A percentile compares a stretch with the other conserved stretches of the same genome.
phyloP scores from a whole-genome alignment of 306 rosid genomes.

The Betula pendula region DNA sequence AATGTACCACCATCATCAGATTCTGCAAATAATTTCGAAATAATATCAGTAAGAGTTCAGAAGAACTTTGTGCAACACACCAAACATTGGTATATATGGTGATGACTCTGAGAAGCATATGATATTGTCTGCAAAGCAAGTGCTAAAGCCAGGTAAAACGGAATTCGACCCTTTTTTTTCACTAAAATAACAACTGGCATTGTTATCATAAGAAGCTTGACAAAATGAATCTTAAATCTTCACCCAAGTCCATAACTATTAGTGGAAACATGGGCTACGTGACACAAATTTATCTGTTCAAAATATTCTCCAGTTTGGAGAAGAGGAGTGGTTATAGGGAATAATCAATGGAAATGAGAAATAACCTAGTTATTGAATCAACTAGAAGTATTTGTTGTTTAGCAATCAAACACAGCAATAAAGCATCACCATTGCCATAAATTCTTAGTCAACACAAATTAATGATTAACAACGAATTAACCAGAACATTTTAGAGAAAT shows the following conservation, averaged over 20 bases:
- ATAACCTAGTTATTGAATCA: slow-evolving; percentile 5
- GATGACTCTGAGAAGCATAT: not conserved
- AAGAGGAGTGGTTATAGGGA: not conserved
- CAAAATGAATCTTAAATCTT: not conserved
- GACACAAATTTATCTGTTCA: not conserved
- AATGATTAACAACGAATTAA: not conserved
- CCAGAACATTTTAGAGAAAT: not conserved
- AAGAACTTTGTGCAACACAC: slow-evolving; percentile 7
- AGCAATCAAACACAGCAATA: not conserved
- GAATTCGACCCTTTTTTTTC: not conserved
- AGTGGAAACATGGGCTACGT: not conserved
- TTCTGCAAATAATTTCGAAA: slow-evolving; percentile 50
- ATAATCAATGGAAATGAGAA: not conserved
- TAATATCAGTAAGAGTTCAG: slow-evolving; percentile 20
- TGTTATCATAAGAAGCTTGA: slow-evolving; percentile 1
- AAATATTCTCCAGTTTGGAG: not conserved
- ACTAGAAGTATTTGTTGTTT: not conserved
- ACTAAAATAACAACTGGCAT: not conserved
- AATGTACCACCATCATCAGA: slow-evolving; percentile 68
- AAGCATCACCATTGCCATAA: slow-evolving; percentile 14
- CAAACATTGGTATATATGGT: not conserved
- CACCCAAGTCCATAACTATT: not conserved
- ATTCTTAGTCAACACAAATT: slow-evolving; percentile 7
- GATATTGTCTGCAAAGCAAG: slow-evolving; percentile 19
- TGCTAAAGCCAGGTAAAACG: not conserved